A percentile compares a stretch with the other conserved stretches of the same genome.
These are phyloP conservation scores for Stemphylium vesicarium DNA, from an alignment of 2,329 filamentous ascomycete genomes.

Conservation along the genomic window DNA sequence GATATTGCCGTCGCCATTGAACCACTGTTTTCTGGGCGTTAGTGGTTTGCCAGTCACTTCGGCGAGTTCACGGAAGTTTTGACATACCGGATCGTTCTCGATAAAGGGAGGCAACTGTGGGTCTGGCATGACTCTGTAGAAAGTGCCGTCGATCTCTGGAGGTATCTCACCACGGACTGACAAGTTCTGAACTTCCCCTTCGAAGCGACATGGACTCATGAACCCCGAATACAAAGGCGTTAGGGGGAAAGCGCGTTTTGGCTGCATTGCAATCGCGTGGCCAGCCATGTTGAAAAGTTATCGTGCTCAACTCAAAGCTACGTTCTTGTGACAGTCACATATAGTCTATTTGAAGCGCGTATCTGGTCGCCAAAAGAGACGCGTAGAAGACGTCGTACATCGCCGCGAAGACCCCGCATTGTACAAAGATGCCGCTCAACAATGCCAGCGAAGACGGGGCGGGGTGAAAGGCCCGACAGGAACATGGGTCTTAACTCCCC, in stretches of 20 bases:
- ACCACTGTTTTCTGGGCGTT: neutral
- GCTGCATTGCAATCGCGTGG: too few species aligned
- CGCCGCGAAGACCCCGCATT: too few species aligned
- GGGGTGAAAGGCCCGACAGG: too few species aligned
- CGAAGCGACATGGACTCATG: slow-evolving; percentile 13
- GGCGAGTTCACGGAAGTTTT: neutral
- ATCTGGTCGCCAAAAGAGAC: too few species aligned
- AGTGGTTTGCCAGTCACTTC: neutral
- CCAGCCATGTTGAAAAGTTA: too few species aligned
- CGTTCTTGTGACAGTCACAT: too few species aligned
- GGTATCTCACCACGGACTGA: slow-evolving; percentile 15
- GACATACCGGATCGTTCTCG: slow-evolving; percentile 22
- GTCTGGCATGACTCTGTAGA: slow-evolving; percentile 32
- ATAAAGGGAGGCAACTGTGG: slow-evolving; percentile 27
- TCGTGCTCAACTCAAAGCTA: too few species aligned
- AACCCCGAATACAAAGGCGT: neutral
- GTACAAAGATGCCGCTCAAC: too few species aligned
- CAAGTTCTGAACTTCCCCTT: slow-evolving; percentile 18
- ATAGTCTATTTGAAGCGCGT: too few species aligned
- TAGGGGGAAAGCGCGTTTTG: neutral
- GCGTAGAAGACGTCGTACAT: too few species aligned
- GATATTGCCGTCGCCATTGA: slow-evolving; percentile 42
- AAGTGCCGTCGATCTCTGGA: slow-evolving; percentile 15
- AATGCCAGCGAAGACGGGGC: too few species aligned
- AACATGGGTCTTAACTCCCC: too few species aligned